Base-by-base conservation (phyloP, 306 rosid genomes). In the Macrotyloma uniflorum region DNA sequence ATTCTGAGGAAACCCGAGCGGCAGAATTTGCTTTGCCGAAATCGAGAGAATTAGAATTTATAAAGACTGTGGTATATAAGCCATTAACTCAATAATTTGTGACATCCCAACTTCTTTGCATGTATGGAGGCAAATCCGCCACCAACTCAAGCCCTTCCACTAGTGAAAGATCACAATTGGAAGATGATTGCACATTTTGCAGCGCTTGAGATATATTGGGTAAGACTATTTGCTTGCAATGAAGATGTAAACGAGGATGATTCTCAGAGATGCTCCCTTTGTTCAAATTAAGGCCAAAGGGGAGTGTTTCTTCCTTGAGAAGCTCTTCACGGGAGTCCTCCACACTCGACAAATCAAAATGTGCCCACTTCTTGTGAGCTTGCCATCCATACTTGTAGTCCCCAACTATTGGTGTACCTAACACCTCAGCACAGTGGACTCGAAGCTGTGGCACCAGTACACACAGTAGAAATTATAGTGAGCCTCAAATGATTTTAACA, bases 341-440 rank as follows among this genome's bases (percentile, higher is more conserved):
- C 46, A 4, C 8, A 51, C 83, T 35, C 36, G 87, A 64, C 72
- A 67, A 72, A 74, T 75, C 74, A 18, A 83, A 79, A 70, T 79
- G 90, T 33, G 84, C 85, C 92, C 84, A 88, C 59, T 87, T 88
- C 85, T 71, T 92, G 72, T 91, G 97, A 67, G 87, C 88, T 81
- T 91, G 96, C 97, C 98, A 86, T 58, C 98, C 98, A 81, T 95
- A 91, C 86, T 89, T 95, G 83, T 91, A 89, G 87, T 95, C 98
- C 80, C 98, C 98, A 62, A 95, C 96, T 55, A 95, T 95, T 2
- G 97, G 97, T 45, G 98, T 91, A 75, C 97, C 93, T 79, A 95
- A 75, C 82, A 88, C 91, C 87, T 92, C 97, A 2, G 97, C 97
- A 85, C 98, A 95, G 83, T 95, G 98, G 36, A 91, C 96, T 9